Evolutionary conservation across 2,329 filamentous ascomycete genomes (phyloP), one percentile per base, ranked within the genome.

Genomic region (Penicillium sp.): DNA sequence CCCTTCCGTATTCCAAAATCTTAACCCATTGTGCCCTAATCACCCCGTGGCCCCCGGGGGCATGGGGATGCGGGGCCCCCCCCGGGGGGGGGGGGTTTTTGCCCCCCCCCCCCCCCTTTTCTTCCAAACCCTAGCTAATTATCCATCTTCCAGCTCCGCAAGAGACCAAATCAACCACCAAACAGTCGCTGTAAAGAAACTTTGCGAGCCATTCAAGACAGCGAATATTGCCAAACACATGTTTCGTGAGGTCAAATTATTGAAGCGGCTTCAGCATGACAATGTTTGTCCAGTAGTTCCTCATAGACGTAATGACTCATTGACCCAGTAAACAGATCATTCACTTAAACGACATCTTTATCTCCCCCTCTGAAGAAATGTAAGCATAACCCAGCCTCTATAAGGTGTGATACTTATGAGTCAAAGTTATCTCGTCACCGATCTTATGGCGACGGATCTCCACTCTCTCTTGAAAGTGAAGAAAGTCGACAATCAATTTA

Each of bases 181-280:
- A 78, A 92, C 92, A 78, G 95, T 99, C 60, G 95, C 95, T 60
- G 92, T 99, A 75, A 99, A 99, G 86, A 99, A 99, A 86, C 98
- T 99, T 74, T 97, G 98, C 91, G 98, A 98, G 83, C 95, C 95
- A 7, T 99, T 99, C 81, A 96, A 92, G 84, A 98, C 95, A n/a
- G 92, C 93, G 0, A 93, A 97, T 59, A 84, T 99, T 51, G 95
- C 95, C 56, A 98, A 98, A 83, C 87, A 95, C 74, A 98, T 95
- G 68, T 98, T 97, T 78, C 89, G 95, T 74, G 95, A 99, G 79
- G 82, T 99, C 74, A 98, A 98, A 83, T 86, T 99, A 62, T 83
- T 98, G 72, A 98, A 98, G 83, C 94, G 98, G 74, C 83, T 99
- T 61, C 89, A 88, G 75, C 95, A 99, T 79, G 95, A 99, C 80